Evolutionary conservation across 108 stramenopile genomes (phyloP).

Genomic region (Fragilariopsis cylindrus): DNA sequence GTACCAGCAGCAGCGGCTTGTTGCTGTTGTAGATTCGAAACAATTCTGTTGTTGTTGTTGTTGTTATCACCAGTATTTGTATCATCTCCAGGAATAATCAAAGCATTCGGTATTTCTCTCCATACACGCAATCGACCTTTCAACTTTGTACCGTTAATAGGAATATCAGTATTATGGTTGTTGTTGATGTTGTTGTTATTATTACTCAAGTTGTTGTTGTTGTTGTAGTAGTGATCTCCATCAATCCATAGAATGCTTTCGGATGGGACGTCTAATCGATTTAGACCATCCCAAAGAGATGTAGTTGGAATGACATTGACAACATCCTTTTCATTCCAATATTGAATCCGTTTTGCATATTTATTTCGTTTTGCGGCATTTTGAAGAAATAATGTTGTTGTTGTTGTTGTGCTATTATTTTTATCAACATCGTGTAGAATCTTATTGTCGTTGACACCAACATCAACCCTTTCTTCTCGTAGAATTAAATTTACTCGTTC

Average conservation of each 20-base stretch:
- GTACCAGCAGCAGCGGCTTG: too few relatives aligned
- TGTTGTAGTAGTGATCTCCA: neutral
- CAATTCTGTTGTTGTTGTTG: neutral
- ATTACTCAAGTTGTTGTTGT: neutral
- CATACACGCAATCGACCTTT: conserved; percentile 1
- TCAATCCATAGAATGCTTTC: conserved; percentile 5
- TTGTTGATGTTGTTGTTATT: neutral
- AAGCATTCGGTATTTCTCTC: conserved; percentile 9
- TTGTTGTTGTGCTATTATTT: neutral
- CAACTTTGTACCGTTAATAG: neutral
- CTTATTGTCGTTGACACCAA: neutral
- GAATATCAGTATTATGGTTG: neutral
- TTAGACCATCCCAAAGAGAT: neutral
- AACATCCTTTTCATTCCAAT: neutral
- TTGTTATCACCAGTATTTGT: neutral
- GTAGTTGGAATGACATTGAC: neutral
- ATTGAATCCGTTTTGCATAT: neutral
- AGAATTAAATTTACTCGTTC: conserved; percentile 4
- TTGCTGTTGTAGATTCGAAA: neutral
- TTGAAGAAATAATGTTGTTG: neutral
- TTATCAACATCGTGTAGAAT: neutral
- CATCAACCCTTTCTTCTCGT: too few relatives aligned
- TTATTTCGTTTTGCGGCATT: neutral
- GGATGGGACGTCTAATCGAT: conserved; percentile 4
- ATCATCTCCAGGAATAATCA: neutral